A percentile compares a stretch with the other conserved stretches of the same genome.
phyloP scores from a whole-genome alignment of 495 filamentous ascomycete species.

The Hypoxylon fuscum region DNA sequence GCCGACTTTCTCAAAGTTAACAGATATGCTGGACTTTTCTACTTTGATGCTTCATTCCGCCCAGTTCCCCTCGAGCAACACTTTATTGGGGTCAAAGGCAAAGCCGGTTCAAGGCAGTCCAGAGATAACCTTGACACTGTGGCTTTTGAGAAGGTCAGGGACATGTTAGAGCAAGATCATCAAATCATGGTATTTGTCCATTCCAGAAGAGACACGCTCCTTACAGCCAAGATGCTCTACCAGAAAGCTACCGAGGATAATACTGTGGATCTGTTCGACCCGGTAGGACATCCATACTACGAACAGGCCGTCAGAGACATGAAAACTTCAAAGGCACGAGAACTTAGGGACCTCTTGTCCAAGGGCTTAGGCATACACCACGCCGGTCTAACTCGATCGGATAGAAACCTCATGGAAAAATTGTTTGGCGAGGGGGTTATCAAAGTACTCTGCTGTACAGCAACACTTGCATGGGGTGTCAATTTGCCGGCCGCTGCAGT shows the following conservation, averaged over 20 bases:
- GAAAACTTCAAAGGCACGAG: constrained; percentile 80
- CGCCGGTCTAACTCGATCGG: constrained; percentile 91
- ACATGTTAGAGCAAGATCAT: constrained; percentile 86
- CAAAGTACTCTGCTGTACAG: constrained; percentile 97
- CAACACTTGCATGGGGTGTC: constrained; percentile 97
- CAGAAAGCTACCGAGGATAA: constrained; percentile 85
- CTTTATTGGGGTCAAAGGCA: constrained; percentile 96
- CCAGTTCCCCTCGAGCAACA: constrained; percentile 97
- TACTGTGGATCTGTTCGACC: constrained; percentile 83
- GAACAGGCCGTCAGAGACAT: constrained; percentile 80
- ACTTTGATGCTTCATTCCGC: constrained; percentile 94
- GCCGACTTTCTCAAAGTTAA: constrained; percentile 97
- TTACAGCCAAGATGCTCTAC: constrained; percentile 83
- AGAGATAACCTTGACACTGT: constrained; percentile 87
- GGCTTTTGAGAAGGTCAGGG: constrained; percentile 92
- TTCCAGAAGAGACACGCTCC: constrained; percentile 90
- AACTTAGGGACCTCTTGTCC: constrained; percentile 86
- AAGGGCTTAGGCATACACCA: constrained; percentile 96
- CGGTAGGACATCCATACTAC: constrained; percentile 72
- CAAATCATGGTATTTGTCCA: constrained; percentile 99
- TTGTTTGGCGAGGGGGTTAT: constrained; percentile 88
- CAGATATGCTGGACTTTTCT: constrained; percentile 90
- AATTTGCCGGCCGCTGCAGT: constrained; percentile 98
- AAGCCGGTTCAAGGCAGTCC: constrained; percentile 77
- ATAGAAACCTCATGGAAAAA: constrained; percentile 91